Base-by-base conservation (phyloP, 1,139 yeast species). In the Scheffersomyces illinoinensis region DNA sequence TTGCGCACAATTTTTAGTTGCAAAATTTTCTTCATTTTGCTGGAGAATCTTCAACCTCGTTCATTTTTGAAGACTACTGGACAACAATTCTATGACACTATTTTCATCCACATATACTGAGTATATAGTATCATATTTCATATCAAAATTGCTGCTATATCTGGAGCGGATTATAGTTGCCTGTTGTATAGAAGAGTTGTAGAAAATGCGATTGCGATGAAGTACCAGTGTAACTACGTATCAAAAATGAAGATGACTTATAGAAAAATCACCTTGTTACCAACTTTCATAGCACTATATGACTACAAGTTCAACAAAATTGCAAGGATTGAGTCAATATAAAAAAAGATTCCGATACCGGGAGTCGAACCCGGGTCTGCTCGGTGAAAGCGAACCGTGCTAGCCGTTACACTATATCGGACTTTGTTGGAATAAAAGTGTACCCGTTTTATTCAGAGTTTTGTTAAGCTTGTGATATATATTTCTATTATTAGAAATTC, bases 351-450 rank as follows among this genome's bases (percentile, higher is more conserved):
- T 60, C 62, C 60, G 60, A 59, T 58, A 59, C 62, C 62, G 60
- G 62, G 62, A 59, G 58, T 59, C 62, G 62, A 59, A 59, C 62
- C 62, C 60, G 62, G 62, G 62, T 60, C 62, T 85, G 89, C 89
- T 83, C 89, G 88, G 89, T 86, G 89, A 86, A 84, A 86, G 89
- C 88, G 89, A 83, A 85, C 89, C 88, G 89, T 86, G 90, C 87
- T 86, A 86, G 86, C 90, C 90, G 88, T 85, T 86, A 86, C 90
- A 86, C 90, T 83, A 86, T 82, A 86, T 85, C 89, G 89, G 89
- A 85, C 52, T 10, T 51, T 54, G 14, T 21, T 14, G 24, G 2
- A 21, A 4, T 21, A 2, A 3, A 3, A 21, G 21, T 3, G 4
- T 3, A 21, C 21, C 21, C 4, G 21, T 21, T 21, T 21, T 21